Base-by-base conservation (phyloP, 345 rosid genomes). In the Citrus hindsii region DNA sequence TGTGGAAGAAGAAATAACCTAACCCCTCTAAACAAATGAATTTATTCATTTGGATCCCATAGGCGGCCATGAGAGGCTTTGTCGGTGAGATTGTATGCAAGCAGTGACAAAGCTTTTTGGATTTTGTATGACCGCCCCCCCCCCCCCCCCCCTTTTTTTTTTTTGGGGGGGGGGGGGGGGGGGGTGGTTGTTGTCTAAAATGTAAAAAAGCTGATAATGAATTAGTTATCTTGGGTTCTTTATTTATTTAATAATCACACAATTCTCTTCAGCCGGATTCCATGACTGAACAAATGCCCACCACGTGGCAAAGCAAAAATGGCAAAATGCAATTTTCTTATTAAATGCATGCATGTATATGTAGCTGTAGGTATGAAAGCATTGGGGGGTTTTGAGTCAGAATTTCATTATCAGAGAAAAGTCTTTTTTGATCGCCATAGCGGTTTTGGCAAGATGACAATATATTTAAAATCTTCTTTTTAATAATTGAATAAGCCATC, bases 1-100 rank as follows among this genome's bases (percentile, higher is more conserved):
- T 75, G 69, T 80, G 9, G 48, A 71, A 62, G 78, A 80, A 79
- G 79, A 77, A 76, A 62, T 35, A 78, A 85, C 84, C 84, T 73
- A 73, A 80, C 46, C 71, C 75, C 6, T 21, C 16, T 25, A 33
- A 79, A 70, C 22, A 55, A 33, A 24, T 71, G 27, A 6, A 30
- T 10, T 8, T 22, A 22, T 48, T 71, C 75, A 73, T 71, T 66
- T 58, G 58, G 75, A 63, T 55, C 65, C 9, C 21, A 75, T 38
- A 14, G 71, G 62, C 37, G 71, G 62, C 37, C 48, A 46, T 9
- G 51, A 63, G 12, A 12, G 66, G 71, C 24, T 65, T 65, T 32
- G 69, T 24, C 8, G 69, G 64, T 33, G 40, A 8, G 2, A 27
- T 48, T 48, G 8, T 27, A 51, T 14, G 64, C 22, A 33, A 33